Percentiles rank a stretch among this genome's conserved stretches.
Conservation (phyloP, 2,329 filamentous ascomycete species). For the Penicillium griseofulvum region DNA sequence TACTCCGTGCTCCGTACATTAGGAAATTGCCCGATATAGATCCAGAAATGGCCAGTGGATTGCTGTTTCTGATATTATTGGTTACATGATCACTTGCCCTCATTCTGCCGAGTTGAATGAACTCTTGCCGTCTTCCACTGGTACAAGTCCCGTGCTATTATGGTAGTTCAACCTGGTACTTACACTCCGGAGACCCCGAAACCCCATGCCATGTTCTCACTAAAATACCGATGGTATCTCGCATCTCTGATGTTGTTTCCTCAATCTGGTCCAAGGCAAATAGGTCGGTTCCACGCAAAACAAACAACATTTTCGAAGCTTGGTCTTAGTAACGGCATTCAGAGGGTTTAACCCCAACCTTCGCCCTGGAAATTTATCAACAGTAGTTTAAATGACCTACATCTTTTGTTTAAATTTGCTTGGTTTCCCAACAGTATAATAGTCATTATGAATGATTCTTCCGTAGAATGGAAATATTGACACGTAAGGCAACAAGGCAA, state of each 20-base stretch:
- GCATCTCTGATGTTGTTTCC: neutral
- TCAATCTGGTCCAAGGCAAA: neutral
- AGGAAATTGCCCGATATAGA: neutral
- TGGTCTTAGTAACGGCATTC: neutral
- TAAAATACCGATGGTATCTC: neutral
- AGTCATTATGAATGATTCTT: neutral
- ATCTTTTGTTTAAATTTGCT: neutral
- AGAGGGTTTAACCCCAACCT: too few species aligned
- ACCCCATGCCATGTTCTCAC: conserved; percentile 4
- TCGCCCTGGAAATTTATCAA: neutral
- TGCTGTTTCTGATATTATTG: neutral
- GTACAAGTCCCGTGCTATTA: neutral
- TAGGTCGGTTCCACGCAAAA: neutral
- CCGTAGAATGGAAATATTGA: neutral
- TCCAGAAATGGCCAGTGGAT: neutral
- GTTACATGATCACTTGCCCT: neutral
- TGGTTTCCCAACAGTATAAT: too few species aligned
- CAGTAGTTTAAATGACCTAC: neutral
- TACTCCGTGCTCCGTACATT: neutral
- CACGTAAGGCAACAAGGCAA: neutral
- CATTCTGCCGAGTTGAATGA: conserved; percentile 3
- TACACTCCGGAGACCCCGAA: conserved; percentile 9
- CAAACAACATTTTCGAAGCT: neutral
- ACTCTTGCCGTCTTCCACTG: conserved; percentile 1
- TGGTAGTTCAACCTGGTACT: conserved; percentile 20